A percentile compares a stretch with the other conserved stretches of the same genome.
phyloP scores from a whole-genome alignment of 1,284 basidiomycete species.

The Chalciporus piperatoides region DNA sequence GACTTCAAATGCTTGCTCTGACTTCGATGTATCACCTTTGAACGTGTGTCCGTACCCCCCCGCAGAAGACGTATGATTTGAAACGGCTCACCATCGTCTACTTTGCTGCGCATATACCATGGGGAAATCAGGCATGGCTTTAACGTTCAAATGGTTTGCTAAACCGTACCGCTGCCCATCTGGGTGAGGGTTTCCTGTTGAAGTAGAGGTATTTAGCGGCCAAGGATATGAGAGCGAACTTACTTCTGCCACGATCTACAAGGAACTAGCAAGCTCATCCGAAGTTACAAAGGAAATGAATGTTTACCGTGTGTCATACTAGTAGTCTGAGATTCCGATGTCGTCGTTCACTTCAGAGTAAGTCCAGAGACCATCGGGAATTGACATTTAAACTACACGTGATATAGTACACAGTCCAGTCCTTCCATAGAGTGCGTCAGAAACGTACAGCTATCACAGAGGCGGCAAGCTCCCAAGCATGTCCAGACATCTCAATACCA shows the following conservation, averaged over 20 bases:
- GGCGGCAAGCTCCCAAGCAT: conserved; percentile 34
- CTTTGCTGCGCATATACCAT: conserved; percentile 1
- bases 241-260: conserved; percentile 17
- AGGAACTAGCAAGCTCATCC: conserved; percentile 1
- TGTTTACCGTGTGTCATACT: conserved; percentile 25
- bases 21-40: conserved; percentile 10
- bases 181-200: conserved; percentile 15
- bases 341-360: too few relatives aligned
- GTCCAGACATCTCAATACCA: conserved; percentile 58
- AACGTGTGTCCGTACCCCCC: not conserved
- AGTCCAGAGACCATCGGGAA: too few relatives aligned
- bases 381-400: too few relatives aligned
- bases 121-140: conserved; percentile 5
- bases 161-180: conserved; percentile 17
- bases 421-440: too few relatives aligned
- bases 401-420: too few relatives aligned
- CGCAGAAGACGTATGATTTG: not conserved
- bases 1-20: conserved; percentile 26
- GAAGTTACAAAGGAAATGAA: not conserved
- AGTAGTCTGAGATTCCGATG: not conserved
- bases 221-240: conserved; percentile 3
- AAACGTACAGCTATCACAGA: conserved; percentile 5
- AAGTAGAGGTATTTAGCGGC: not conserved
- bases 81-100: conserved; percentile 14
- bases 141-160: not conserved